Evolutionary conservation across 1,139 yeast species (phyloP), one percentile per base, ranked within the genome.

Genomic region (Saccharomyces uvarum): DNA sequence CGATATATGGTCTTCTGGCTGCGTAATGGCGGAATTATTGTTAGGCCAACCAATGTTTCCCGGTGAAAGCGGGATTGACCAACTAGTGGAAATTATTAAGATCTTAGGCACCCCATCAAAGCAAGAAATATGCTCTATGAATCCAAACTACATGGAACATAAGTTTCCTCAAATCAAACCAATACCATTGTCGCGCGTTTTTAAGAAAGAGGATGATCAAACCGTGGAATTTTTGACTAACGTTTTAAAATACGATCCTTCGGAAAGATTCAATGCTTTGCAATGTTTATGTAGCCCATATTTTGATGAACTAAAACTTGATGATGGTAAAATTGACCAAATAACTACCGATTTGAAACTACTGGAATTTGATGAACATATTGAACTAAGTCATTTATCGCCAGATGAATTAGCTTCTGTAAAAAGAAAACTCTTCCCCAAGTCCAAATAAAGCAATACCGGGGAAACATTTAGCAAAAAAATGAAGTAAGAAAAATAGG

Each of bases 1-100:
- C 63, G 99, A 93, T 71, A 84, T 93, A 54, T 93, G 99, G 99
- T 88, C 97, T 19, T 91, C 96, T 11, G 97, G 97, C 21, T 93
- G 99, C 75, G 99, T 93, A 42, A 90, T 93, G 89, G 98, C 98
- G 3, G 99, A 93, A 73, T 76, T 93, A 66, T 82, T 91, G 63
- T 79, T 93, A 56, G 98, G 99, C 8, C 97, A 90, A 70, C 99
- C 99, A 4, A 77, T 93, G 60, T 93, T 93, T 74, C 99, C 99
- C 8, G 99, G 99, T 52, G 98, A 93, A 71, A 85, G 93, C 56
- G 98, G 99, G 51, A 91, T 93, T 59, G 99, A 93, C 72, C 99
- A 93, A 72, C 79, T 93, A 67, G 99, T 93, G 27, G 99, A 93
- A 72, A 93, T 93, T 65, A 93, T 93, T 70, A 93, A 93, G 72